Evolutionary conservation across 2,329 filamentous ascomycete genomes (phyloP).

Genomic region (Dryadomyces quercus-mongolicae): DNA sequence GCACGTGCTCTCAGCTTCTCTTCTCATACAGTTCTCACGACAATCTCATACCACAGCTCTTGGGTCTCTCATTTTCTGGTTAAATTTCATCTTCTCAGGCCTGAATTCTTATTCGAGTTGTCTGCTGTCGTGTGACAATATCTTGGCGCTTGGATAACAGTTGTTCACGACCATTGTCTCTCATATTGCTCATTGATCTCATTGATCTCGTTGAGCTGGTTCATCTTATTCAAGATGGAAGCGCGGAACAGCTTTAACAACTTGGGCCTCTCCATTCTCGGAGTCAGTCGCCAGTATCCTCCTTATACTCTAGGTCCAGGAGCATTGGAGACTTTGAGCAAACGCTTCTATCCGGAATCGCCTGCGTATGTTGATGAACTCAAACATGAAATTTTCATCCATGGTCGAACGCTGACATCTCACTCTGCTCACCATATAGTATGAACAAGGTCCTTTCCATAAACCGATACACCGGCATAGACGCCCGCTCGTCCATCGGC

Average conservation of each 20-base stretch:
- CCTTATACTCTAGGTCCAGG: constrained; percentile 38
- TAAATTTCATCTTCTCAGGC: no score
- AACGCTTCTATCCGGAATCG: constrained; percentile 46
- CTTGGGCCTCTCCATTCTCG: constrained; percentile 48
- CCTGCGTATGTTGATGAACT: constrained; percentile 45
- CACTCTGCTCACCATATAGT: constrained; percentile 22
- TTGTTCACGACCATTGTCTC: no score
- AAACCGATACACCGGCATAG: constrained; percentile 54
- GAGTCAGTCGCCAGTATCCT: constrained; percentile 48
- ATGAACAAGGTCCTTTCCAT: constrained; percentile 52
- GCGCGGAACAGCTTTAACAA: constrained; percentile 30
- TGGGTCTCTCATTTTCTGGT: no score
- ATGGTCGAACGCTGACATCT: neutral
- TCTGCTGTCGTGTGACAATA: no score
- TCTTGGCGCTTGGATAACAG: no score
- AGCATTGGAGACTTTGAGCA: constrained; percentile 37
- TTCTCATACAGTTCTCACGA: no score
- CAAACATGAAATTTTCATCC: neutral
- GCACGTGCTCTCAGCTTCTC: no score
- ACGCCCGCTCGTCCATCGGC: constrained; percentile 49
- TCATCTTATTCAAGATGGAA: constrained; percentile 22
- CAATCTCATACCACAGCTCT: no score
- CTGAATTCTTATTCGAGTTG: no score
- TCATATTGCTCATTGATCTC: no score
- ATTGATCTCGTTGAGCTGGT: neutral